These are phyloP conservation scores for Kwoniella dendrophila DNA, from an alignment of 768 basidiomycete genomes.

Conservation along the genomic window DNA sequence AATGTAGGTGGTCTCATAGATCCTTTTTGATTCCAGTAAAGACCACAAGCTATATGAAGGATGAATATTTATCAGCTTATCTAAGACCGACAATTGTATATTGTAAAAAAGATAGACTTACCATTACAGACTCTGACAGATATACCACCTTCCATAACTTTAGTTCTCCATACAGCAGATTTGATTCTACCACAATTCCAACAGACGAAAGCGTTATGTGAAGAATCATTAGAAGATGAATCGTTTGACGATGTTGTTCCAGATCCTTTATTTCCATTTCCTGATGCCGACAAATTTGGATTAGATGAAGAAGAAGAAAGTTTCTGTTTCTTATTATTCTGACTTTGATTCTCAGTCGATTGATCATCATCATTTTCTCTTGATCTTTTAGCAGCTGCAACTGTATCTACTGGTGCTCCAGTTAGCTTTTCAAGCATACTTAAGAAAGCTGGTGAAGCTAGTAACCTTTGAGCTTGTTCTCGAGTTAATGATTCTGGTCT, in stretches of 20 bases:
- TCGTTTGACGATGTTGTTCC: constrained; percentile 21
- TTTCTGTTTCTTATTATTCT: constrained; percentile 14
- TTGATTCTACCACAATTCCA: constrained; percentile 53
- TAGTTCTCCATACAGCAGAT: constrained; percentile 49
- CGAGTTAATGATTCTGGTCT: constrained; percentile 42
- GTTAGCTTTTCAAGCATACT: constrained; percentile 42
- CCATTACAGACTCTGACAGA: constrained; percentile 52
- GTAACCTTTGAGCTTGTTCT: constrained; percentile 44
- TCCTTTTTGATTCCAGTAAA: constrained; percentile 52
- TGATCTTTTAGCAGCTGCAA: constrained; percentile 20
- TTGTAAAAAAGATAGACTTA: constrained; percentile 23
- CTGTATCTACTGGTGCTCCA: constrained; percentile 22
- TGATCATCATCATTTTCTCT: constrained; percentile 25
- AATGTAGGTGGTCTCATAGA: constrained; percentile 50
- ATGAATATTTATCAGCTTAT: neutral
- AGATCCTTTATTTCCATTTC: too few species aligned
- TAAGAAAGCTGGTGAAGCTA: constrained; percentile 44
- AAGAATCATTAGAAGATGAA: constrained; percentile 9
- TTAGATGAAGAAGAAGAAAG: too few species aligned
- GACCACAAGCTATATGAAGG: constrained; percentile 45
- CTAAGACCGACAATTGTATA: neutral
- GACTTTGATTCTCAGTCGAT: neutral
- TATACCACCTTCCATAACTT: constrained; percentile 45
- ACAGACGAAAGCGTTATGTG: constrained; percentile 29
- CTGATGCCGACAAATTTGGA: too few species aligned